These are phyloP conservation scores for Cyclotella baltica DNA, from an alignment of 108 stramenopile species.

Conservation along the genomic window DNA sequence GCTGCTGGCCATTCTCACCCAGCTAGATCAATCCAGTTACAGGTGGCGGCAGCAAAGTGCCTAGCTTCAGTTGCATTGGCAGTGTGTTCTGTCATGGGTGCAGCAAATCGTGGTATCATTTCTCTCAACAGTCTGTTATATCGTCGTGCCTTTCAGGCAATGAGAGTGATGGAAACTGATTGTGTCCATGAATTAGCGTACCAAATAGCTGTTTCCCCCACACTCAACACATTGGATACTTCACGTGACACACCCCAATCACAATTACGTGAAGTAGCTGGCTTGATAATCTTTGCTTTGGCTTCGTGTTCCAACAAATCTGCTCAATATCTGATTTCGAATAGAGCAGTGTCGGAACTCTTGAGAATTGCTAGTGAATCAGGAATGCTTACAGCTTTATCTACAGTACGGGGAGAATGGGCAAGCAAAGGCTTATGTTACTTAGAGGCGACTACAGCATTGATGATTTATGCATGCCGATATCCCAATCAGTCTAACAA, in stretches of 20 bases:
- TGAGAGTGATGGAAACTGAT: slow-evolving; percentile 46
- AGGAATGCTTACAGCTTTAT: slow-evolving; percentile 54
- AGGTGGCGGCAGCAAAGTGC: slow-evolving; percentile 41
- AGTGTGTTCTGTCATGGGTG: slow-evolving; percentile 24
- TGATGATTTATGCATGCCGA: slow-evolving; percentile 71
- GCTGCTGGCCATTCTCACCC: slow-evolving; percentile 11
- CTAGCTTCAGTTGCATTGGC: slow-evolving; percentile 42
- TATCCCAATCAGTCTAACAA: slow-evolving; percentile 54
- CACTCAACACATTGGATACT: slow-evolving; percentile 65
- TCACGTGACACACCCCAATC: slow-evolving; percentile 67
- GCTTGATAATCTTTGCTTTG: slow-evolving; percentile 66
- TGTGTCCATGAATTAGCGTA: slow-evolving; percentile 39
- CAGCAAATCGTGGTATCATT: background rate
- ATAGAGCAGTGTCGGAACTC: slow-evolving; percentile 62
- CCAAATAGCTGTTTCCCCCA: slow-evolving; percentile 38
- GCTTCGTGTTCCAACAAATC: slow-evolving; percentile 72
- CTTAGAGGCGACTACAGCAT: slow-evolving; percentile 65
- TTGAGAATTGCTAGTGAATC: slow-evolving; percentile 61
- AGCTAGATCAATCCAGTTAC: slow-evolving; percentile 31
- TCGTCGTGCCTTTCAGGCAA: slow-evolving; percentile 18
- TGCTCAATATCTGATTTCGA: slow-evolving; percentile 65
- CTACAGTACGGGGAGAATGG: slow-evolving; percentile 72
- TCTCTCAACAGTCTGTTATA: slow-evolving; percentile 22
- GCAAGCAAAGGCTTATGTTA: slow-evolving; percentile 73
- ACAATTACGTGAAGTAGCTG: slow-evolving; percentile 71